These are phyloP conservation scores for Flaveria robusta DNA, from an alignment of 129 eudicot species.

Conservation along the genomic window DNA sequence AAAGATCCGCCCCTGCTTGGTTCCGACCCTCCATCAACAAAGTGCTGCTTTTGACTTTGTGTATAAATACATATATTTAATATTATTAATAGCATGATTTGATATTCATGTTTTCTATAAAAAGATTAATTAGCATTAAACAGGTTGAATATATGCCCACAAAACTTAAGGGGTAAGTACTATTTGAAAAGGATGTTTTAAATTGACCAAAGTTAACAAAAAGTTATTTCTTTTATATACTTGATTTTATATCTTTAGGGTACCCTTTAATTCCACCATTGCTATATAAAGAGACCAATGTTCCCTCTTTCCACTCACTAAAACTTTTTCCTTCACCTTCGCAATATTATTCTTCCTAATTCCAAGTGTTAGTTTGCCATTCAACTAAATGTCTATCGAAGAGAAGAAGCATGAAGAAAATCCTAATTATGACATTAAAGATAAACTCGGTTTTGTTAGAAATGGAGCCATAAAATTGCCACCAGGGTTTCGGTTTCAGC, in stretches of 20 bases:
- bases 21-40: too few species aligned
- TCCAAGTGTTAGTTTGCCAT: conserved; percentile 23
- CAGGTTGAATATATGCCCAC: conserved; percentile 39
- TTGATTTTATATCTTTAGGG: conserved; percentile 33
- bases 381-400: conserved; percentile 30
- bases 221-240: conserved; percentile 29
- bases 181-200: conserved; percentile 36
- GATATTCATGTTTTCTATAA: not conserved
- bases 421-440: conserved; percentile 27
- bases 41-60: not conserved
- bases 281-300: conserved; percentile 41
- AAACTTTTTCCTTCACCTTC: conserved; percentile 19
- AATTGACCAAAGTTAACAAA: conserved; percentile 34
- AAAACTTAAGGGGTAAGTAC: conserved; percentile 48
- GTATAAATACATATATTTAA: not conserved
- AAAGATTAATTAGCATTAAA: not conserved
- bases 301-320: conserved; percentile 33
- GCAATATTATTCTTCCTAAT: not conserved
- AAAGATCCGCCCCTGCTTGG: too few species aligned
- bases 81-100: not conserved
- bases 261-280: conserved; percentile 26
- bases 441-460: conserved; percentile 52
- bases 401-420: conserved; percentile 31
- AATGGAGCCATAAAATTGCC: conserved; percentile 65
- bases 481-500: conserved; percentile 90